phyloP scores from a whole-genome alignment of 805 yeast genomes.

The Komagataella kurtzmanii region DNA sequence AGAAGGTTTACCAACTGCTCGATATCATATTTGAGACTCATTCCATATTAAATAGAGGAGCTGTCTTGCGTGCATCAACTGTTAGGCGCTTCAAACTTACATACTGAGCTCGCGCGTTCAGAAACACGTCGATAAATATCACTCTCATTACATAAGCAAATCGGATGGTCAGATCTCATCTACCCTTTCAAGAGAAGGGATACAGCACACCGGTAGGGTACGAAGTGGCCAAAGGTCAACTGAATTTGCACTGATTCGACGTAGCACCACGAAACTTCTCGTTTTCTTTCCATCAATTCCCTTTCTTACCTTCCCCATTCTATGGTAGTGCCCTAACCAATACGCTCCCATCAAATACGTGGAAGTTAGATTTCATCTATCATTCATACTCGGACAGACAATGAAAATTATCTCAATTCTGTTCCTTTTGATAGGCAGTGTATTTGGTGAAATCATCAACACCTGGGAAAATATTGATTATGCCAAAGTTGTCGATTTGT shows the following conservation, averaged over 20 bases:
- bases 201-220: no score
- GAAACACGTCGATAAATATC: neutral
- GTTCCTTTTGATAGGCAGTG: neutral
- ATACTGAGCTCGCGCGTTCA: neutral
- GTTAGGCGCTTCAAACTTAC: neutral
- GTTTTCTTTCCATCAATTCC: no score
- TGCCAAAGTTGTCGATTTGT: constrained; percentile 47
- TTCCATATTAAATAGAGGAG: neutral
- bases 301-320: neutral
- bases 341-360: neutral
- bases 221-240: no score
- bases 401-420: neutral
- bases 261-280: no score
- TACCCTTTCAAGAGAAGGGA: neutral
- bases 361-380: neutral
- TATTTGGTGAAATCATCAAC: neutral
- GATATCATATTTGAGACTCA: neutral
- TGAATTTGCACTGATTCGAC: no score
- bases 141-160: neutral
- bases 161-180: no score
- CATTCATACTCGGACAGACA: neutral
- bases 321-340: neutral
- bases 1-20: neutral
- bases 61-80: neutral
- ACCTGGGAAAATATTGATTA: constrained; percentile 48